Conservation (phyloP, 352 stramenopile species). For the Globisporangium apiculatum region DNA sequence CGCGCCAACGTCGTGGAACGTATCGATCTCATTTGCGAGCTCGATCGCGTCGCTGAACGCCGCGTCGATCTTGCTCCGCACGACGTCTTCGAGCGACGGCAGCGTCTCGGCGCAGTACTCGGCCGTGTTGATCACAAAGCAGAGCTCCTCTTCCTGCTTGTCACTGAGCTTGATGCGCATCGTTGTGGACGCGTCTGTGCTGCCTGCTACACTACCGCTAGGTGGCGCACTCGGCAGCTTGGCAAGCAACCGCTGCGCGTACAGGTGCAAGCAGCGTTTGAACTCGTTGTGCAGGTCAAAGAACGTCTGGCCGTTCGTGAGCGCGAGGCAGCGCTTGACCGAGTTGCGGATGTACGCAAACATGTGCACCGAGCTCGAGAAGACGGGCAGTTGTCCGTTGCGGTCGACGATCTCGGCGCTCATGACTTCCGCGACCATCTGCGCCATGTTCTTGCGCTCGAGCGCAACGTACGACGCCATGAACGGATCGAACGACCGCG, state of each 20-base stretch:
- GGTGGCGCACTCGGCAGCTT: constrained; percentile 46
- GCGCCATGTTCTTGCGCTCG: constrained; percentile 94
- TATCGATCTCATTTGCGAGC: constrained; percentile 91
- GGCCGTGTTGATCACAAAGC: constrained; percentile 97
- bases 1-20: constrained; percentile 93
- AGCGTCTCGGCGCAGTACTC: constrained; percentile 98
- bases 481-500: constrained; percentile 94
- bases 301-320: constrained; percentile 97
- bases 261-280: constrained; percentile 70
- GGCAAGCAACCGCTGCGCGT: constrained; percentile 63
- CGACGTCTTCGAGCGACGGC: constrained; percentile 95
- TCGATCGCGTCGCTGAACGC: constrained; percentile 91
- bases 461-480: constrained; percentile 96
- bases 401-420: constrained; percentile 92
- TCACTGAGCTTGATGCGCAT: constrained; percentile 59
- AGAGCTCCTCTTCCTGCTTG: constrained; percentile 93
- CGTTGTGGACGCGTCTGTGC: constrained; percentile 2
- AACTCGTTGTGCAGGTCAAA: constrained; percentile 96
- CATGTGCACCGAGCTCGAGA: constrained; percentile 96
- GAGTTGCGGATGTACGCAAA: constrained; percentile 99
- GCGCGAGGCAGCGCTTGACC: constrained; percentile 94
- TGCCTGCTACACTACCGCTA: constrained; percentile 7
- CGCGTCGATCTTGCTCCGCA: constrained; percentile 93
- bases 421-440: constrained; percentile 89
- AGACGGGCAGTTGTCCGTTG: constrained; percentile 93